Conservation (phyloP, 1,139 yeast genomes). For the Pneumocystis carinii region DNA sequence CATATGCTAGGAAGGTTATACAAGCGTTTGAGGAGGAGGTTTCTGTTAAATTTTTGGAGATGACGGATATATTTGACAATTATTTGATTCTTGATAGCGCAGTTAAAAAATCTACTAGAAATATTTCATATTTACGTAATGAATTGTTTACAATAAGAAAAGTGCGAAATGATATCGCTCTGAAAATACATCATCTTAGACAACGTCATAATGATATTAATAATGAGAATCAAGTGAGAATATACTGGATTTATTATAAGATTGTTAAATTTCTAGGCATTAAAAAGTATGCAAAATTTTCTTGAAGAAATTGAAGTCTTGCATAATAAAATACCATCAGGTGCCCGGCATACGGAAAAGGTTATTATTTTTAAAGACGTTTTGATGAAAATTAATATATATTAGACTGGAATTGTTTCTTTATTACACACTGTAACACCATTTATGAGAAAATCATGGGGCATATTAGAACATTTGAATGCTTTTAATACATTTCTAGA, state of each 20-base stretch:
- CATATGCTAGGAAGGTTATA: background rate
- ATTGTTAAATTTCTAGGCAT: background rate
- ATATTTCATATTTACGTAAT: background rate
- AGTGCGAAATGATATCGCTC: background rate
- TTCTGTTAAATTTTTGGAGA: background rate
- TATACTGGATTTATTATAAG: background rate
- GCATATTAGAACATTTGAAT: background rate
- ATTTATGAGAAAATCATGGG: background rate
- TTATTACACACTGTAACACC: background rate
- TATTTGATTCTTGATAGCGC: background rate
- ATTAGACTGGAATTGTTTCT: background rate
- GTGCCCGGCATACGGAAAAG: background rate
- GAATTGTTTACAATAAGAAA: background rate
- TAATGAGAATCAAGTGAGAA: background rate
- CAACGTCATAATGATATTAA: background rate
- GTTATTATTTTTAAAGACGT: background rate
- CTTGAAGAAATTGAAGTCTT: background rate
- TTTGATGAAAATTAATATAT: background rate
- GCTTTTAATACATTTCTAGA: background rate
- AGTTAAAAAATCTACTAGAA: background rate
- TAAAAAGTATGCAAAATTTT: background rate
- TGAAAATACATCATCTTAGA: background rate
- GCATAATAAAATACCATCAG: background rate
- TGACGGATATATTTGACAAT: background rate
- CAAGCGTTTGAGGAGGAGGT: background rate